Base-by-base conservation (phyloP, 257 asterid genomes). In the Euphrasia confusa region DNA sequence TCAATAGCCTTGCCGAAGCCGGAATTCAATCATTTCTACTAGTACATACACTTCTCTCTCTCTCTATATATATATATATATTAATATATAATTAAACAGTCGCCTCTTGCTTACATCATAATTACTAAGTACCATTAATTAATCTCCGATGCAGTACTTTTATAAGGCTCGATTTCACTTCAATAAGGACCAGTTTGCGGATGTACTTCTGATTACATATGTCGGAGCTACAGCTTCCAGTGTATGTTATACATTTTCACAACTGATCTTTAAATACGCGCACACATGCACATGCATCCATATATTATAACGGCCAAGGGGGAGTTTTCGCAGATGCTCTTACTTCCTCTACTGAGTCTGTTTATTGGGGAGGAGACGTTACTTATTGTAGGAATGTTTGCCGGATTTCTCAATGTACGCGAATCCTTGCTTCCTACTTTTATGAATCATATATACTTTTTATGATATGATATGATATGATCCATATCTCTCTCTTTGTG, bases 341-440 rank as follows among this genome's bases (percentile, higher is more conserved):
- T 87, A 21, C 77, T 84, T 90, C 95, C 95, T 26, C 59, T 60
- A 15, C 54, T 87, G 50, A 86, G 83, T 37, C 87, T 88, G 49
- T 60, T 70, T 47, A 30, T 87, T 0, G 88, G 90, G 62, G 95
- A 80, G 74, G 85, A 76, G 70, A 80, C 71, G n/a, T 37, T 87
- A 61, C 93, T 87, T 54, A 75, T 79, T 7, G 17, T 82, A 1
- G 95, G 95, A 13, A 84, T 87, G 48, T 76, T 82, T 59, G 86
- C 77, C 61, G 79, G 77, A 37, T 80, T 50, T 68, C 59, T 78
- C 68, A 78, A 80, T 37, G 81, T 52, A 49, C 18, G 50, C 11
- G 30, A 50, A 17, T 21, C 24, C 24, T 21, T 21, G 24, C 24
- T 21, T 21, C 24, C 24, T 21, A 21, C 1, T 21, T 21, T 21